Conservation (phyloP, 495 filamentous ascomycete genomes). For the Xylaria nigripes region DNA sequence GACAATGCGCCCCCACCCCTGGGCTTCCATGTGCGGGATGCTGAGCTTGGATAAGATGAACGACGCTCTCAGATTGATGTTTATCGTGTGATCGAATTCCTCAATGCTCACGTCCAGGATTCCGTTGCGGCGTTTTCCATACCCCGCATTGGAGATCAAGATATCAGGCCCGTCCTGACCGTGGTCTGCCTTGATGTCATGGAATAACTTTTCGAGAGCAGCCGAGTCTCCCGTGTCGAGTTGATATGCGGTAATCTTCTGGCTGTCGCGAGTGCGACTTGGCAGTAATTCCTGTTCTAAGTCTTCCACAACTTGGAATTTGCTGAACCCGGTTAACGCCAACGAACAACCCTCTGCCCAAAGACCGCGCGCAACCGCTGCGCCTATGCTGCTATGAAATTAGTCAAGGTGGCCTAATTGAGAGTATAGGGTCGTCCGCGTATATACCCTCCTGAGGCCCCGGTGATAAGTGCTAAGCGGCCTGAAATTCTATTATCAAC, state of each 20-base stretch:
- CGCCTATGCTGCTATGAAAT: constrained; percentile 45
- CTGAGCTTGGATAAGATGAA: constrained; percentile 59
- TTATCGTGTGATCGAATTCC: constrained; percentile 60
- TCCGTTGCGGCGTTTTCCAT: constrained; percentile 27
- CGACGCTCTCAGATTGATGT: constrained; percentile 55
- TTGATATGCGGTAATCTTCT: constrained; percentile 47
- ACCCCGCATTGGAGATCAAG: constrained; percentile 43
- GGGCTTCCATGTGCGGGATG: constrained; percentile 55
- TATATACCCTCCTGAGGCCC: constrained; percentile 55
- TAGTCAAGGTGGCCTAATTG: constrained; percentile 6
- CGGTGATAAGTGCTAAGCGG: constrained; percentile 55
- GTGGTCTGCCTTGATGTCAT: constrained; percentile 44
- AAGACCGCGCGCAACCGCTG: constrained; percentile 51
- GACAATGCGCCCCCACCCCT: constrained; percentile 58
- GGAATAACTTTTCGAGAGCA: constrained; percentile 45
- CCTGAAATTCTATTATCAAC: constrained; percentile 47
- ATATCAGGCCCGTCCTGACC: constrained; percentile 51
- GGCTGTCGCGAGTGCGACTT: constrained; percentile 18
- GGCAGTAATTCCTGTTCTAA: constrained; percentile 33
- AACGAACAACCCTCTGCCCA: constrained; percentile 46
- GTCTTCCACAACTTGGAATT: constrained; percentile 36
- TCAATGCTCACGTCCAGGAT: constrained; percentile 39
- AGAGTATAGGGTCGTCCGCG: constrained; percentile 1
- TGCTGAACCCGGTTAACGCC: constrained; percentile 54
- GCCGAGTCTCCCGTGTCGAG: constrained; percentile 48